These are phyloP conservation scores for Populus euphratica DNA, from an alignment of 345 rosid species.

Conservation along the genomic window DNA sequence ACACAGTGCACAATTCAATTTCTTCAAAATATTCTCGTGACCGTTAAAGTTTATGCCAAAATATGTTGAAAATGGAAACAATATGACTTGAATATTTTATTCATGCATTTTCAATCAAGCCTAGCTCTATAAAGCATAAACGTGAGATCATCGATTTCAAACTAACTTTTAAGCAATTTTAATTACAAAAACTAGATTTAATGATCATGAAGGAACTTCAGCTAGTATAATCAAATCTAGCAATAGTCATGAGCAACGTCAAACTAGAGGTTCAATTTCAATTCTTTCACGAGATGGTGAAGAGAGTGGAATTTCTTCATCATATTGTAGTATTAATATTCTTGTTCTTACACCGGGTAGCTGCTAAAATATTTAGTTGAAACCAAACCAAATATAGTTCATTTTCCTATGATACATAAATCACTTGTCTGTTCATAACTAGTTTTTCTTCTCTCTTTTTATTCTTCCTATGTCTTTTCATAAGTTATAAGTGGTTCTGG, in stretches of 20 bases:
- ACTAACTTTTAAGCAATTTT: too few species aligned
- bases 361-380: constrained; percentile 28
- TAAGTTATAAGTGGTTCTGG: background rate
- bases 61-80: too few species aligned
- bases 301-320: constrained; percentile 18
- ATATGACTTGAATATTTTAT: too few species aligned
- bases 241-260: constrained; percentile 4
- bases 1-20: too few species aligned
- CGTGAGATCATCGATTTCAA: too few species aligned
- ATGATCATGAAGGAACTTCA: too few species aligned
- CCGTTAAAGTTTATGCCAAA: too few species aligned
- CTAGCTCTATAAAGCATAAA: too few species aligned
- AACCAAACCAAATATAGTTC: background rate
- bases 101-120: too few species aligned
- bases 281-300: constrained; percentile 19
- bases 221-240: background rate
- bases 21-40: too few species aligned
- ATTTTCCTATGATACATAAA: background rate
- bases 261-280: constrained; percentile 4
- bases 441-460: background rate
- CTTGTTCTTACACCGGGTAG: background rate
- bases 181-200: too few species aligned
- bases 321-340: background rate
- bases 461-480: background rate
- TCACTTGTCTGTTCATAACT: background rate